A percentile compares a stretch with the other conserved stretches of the same genome.
Conservation (phyloP, 1,284 basidiomycete species). For the Malassezia furfur region DNA sequence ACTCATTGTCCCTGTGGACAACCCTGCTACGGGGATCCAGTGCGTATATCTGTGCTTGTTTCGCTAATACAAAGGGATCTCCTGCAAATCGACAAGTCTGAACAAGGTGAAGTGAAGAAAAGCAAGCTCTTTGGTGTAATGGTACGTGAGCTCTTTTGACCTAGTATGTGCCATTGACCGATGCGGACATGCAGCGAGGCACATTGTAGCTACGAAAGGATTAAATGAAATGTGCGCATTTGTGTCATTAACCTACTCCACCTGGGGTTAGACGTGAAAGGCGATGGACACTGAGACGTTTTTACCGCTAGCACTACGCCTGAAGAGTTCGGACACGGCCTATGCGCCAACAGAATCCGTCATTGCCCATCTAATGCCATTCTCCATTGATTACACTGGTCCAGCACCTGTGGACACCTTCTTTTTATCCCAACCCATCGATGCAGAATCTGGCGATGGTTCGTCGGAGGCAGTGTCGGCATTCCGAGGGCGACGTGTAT, state of each 20-base stretch:
- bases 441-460: neutral
- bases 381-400: conserved; percentile 14
- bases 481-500: conserved; percentile 11
- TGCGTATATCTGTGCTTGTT: neutral
- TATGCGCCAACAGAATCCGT: neutral
- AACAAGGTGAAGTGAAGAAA: conserved; percentile 60
- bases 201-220: too few relatives aligned
- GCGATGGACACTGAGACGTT: neutral
- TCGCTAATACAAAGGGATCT: conserved; percentile 19
- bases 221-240: neutral
- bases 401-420: conserved; percentile 14
- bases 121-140: conserved; percentile 69
- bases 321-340: neutral
- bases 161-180: conserved; percentile 38
- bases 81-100: conserved; percentile 53
- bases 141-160: neutral
- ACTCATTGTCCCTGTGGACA: conserved; percentile 88
- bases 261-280: neutral
- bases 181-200: conserved; percentile 24
- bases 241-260: neutral
- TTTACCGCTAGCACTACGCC: neutral
- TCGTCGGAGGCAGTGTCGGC: neutral
- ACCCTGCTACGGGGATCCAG: conserved; percentile 20
- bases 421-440: neutral
- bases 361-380: conserved; percentile 14